phyloP scores from a whole-genome alignment of 495 filamentous ascomycete genomes.

The Articulospora tetracladia region DNA sequence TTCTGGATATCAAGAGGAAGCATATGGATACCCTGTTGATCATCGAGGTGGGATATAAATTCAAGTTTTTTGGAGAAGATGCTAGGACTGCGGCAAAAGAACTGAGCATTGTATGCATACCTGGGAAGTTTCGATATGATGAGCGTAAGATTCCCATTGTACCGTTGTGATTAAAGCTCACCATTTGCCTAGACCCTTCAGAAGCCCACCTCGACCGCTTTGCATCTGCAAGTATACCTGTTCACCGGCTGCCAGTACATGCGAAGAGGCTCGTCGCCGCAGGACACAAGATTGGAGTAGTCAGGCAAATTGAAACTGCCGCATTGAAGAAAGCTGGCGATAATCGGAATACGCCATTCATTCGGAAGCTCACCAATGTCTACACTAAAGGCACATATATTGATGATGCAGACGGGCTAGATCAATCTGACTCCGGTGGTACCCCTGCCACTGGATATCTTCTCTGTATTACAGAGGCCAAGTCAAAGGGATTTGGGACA shows the following conservation, averaged over 20 bases:
- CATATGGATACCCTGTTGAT: constrained; percentile 86
- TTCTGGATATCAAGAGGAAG: constrained; percentile 89
- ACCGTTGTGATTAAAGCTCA: too few species aligned
- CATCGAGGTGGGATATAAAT: constrained; percentile 97
- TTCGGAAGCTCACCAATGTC: constrained; percentile 88
- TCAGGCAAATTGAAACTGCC: constrained; percentile 96
- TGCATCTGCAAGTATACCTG: constrained; percentile 92
- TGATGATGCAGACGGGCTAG: constrained; percentile 84
- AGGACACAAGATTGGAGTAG: constrained; percentile 94
- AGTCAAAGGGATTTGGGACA: constrained; percentile 78
- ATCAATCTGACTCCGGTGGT: constrained; percentile 44
- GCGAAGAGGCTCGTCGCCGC: constrained; percentile 90
- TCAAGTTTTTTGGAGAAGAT: constrained; percentile 97
- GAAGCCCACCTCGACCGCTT: constrained; percentile 93
- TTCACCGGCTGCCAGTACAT: constrained; percentile 89
- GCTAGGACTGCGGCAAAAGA: constrained; percentile 86
- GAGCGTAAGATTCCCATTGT: constrained; percentile 44
- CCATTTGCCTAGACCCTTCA: constrained; percentile 55
- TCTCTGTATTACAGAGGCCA: constrained; percentile 86
- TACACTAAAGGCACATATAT: constrained; percentile 99
- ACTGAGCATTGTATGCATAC: constrained; percentile 93
- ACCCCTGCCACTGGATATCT: constrained; percentile 82
- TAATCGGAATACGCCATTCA: constrained; percentile 90
- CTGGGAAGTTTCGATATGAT: constrained; percentile 91
- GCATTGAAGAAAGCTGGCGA: constrained; percentile 94